Conservation (phyloP, 768 basidiomycete genomes). For the Trametes meyenii region DNA sequence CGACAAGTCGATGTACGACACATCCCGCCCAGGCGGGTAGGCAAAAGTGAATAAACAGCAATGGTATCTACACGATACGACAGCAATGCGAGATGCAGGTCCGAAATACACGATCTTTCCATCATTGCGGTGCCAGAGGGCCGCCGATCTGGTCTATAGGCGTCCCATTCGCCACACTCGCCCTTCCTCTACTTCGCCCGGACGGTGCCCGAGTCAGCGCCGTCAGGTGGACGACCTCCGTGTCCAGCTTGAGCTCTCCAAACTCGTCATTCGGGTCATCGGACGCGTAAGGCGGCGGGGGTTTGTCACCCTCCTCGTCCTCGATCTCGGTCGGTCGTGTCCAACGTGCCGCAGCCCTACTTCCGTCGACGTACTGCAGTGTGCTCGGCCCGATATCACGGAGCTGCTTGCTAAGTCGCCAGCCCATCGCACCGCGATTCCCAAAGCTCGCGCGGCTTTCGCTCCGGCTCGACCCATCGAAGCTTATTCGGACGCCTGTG, state of each 20-base stretch:
- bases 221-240: slow-evolving; percentile 47
- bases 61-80: slow-evolving; percentile 18
- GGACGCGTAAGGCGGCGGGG: slow-evolving; percentile 32
- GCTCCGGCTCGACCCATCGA: slow-evolving; percentile 39
- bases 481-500: slow-evolving; percentile 28
- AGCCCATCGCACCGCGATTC: slow-evolving; percentile 48
- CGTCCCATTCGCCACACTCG: slow-evolving; percentile 39
- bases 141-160: slow-evolving; percentile 23
- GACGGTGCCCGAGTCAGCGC: slow-evolving; percentile 73
- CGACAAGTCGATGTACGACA: neutral
- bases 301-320: slow-evolving; percentile 45
- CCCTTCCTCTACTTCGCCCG: slow-evolving; percentile 50
- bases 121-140: neutral
- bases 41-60: slow-evolving; percentile 17
- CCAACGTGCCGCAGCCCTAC: slow-evolving; percentile 64
- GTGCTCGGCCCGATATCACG: slow-evolving; percentile 62
- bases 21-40: slow-evolving; percentile 3
- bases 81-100: slow-evolving; percentile 17
- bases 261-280: slow-evolving; percentile 35
- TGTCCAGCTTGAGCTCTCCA: slow-evolving; percentile 36
- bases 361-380: slow-evolving; percentile 73
- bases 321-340: slow-evolving; percentile 46
- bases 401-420: slow-evolving; percentile 63
- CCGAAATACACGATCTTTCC: slow-evolving; percentile 9
- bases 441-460: slow-evolving; percentile 43